Conservation (phyloP, 1,284 basidiomycete genomes). For the Taiwanofungus camphoratus region DNA sequence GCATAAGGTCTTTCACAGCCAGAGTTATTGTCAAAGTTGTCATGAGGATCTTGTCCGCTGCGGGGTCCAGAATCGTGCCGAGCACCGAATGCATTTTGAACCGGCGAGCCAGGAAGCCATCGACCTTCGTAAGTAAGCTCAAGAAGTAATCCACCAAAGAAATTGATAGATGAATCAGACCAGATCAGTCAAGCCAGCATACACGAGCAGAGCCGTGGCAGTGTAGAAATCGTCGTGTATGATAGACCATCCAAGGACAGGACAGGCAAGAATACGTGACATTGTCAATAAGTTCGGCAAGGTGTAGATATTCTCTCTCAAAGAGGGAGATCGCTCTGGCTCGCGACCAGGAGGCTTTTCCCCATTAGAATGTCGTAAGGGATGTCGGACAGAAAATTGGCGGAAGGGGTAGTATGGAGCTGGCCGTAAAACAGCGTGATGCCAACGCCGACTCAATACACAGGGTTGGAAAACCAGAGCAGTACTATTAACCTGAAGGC, state of each 20-base stretch:
- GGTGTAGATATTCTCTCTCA: conserved; percentile 89
- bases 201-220: conserved; percentile 80
- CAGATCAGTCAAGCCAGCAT: conserved; percentile 88
- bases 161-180: conserved; percentile 41
- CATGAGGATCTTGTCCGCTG: conserved; percentile 95
- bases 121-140: conserved; percentile 48
- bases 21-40: conserved; percentile 90
- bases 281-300: conserved; percentile 88
- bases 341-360: neutral
- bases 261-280: conserved; percentile 84
- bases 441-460: neutral
- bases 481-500: neutral
- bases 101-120: conserved; percentile 85
- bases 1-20: conserved; percentile 78
- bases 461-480: neutral
- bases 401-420: neutral
- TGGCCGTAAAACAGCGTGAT: neutral
- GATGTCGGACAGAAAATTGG: neutral
- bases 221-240: conserved; percentile 76
- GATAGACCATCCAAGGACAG: conserved; percentile 89
- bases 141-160: conserved; percentile 8
- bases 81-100: conserved; percentile 86
- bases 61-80: conserved; percentile 93
- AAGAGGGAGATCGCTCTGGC: neutral
- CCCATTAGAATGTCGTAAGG: neutral